phyloP scores from a whole-genome alignment of 148 eudicot genomes.

The Vaccinium vitisidaea region DNA sequence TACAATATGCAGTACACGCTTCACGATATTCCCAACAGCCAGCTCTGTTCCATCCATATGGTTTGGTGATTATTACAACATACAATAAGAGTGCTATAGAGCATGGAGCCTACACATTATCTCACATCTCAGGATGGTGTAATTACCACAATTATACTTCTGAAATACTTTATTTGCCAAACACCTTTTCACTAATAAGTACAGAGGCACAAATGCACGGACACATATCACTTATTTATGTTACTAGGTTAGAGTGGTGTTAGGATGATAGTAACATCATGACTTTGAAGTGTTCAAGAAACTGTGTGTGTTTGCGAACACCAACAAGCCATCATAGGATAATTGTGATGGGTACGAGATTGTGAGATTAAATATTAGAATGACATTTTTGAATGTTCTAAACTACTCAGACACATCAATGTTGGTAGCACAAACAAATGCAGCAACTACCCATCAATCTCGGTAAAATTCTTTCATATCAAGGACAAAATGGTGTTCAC shows the following conservation, averaged over 20 bases:
- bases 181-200: background rate
- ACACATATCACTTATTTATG: background rate
- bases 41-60: conserved; percentile 55
- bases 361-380: background rate
- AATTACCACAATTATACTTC: background rate
- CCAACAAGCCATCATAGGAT: background rate
- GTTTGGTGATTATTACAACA: conserved; percentile 1
- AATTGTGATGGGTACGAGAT: background rate
- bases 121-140: background rate
- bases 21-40: conserved; percentile 89
- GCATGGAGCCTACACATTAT: background rate
- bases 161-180: background rate
- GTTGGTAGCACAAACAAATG: background rate
- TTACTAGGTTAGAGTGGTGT: background rate
- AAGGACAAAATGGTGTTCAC: background rate
- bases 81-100: background rate
- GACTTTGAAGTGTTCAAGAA: background rate
- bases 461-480: background rate
- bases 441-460: background rate
- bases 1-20: conserved; percentile 89
- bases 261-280: background rate
- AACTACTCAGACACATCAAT: no score
- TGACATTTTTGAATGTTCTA: background rate
- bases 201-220: background rate
- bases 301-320: background rate